These are phyloP conservation scores for Setaria italica DNA, from an alignment of 202 grass and related monocot genomes.

Conservation along the genomic window DNA sequence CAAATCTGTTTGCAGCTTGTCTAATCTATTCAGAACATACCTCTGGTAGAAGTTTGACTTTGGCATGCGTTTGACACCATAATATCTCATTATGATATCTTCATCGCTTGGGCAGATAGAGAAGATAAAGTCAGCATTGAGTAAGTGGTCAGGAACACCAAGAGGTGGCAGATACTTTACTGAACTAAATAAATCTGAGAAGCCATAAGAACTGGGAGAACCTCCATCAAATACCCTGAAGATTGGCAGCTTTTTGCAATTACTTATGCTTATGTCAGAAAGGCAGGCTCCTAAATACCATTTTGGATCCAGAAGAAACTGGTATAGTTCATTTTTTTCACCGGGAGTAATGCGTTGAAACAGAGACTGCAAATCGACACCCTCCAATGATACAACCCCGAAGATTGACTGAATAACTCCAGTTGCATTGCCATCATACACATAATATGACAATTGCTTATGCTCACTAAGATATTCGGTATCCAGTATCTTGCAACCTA, in stretches of 20 bases:
- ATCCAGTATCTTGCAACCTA: slow-evolving; percentile 93
- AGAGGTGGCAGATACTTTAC: slow-evolving; percentile 83
- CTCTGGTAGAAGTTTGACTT: slow-evolving; percentile 85
- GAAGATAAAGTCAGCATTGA: slow-evolving; percentile 74
- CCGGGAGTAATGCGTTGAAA: slow-evolving; percentile 68
- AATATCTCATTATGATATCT: slow-evolving; percentile 90
- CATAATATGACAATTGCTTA: slow-evolving; percentile 70
- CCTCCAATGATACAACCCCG: slow-evolving; percentile 64
- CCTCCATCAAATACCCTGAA: slow-evolving; percentile 68
- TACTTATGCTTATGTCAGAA: slow-evolving; percentile 71
- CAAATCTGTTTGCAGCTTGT: slow-evolving; percentile 62
- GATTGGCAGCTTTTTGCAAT: slow-evolving; percentile 88
- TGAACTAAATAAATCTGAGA: slow-evolving; percentile 76
- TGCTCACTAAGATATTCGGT: slow-evolving; percentile 62
- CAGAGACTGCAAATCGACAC: slow-evolving; percentile 56
- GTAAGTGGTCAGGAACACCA: slow-evolving; percentile 76
- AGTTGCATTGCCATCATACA: slow-evolving; percentile 69
- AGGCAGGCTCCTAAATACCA: slow-evolving; percentile 75
- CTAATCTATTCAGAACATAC: slow-evolving; percentile 75
- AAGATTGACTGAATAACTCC: slow-evolving; percentile 90
- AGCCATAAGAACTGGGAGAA: slow-evolving; percentile 57
- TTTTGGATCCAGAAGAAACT: slow-evolving; percentile 94
- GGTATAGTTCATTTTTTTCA: slow-evolving; percentile 85
- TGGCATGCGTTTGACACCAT: slow-evolving; percentile 72
- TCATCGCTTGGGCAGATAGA: slow-evolving; percentile 73